Evolutionary conservation across 805 yeast genomes (phyloP), one percentile per base, ranked within the genome.

Genomic region (Suhomyces prunicola): DNA sequence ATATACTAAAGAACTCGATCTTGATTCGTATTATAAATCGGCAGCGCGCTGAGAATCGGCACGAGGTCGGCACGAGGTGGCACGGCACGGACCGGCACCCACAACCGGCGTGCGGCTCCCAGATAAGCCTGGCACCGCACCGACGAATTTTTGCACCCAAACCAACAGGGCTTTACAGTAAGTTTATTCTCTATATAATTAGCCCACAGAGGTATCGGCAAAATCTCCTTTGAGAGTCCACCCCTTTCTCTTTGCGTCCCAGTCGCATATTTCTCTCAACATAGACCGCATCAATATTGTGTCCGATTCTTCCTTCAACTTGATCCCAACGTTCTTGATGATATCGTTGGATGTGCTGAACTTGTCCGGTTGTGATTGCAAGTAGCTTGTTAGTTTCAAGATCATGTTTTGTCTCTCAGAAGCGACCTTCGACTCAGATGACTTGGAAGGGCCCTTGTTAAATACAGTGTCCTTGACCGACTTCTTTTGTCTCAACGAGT

Each of bases 231-330:
- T 83, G 33, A 90, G 69, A 0, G 63, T 64, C 97, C 97, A 90
- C 0, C 86, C 87, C 51, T 80, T 79, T 40, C 67, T 69, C 1
- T 52, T 60, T n/a, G 71, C 68, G 57, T 85, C 82, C 91, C 96
- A 91, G 1, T 61, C 68, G 2, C 94, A 88, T 19, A 89, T 80
- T 41, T 82, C 78, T 46, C 82, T 80, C 50, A 91, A 67, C 79
- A 91, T 78, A 0, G 90, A 84, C 42, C 97, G 72, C 4, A 88
- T 74, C 50, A 81, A 72, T 5, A 85, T 73, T 29, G 88, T 81
- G 22, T 84, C 86, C 47, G 79, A 77, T 40, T 81, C 82, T 35
- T 60, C 57, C 19, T 58, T 53, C 15, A 71, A 44, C 27, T 61
- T 54, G 1, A 64, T 47, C 31, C 79, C 74, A 6, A 66, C 64